Base-by-base conservation (phyloP, 805 yeast genomes). In the Candida vaughaniae region DNA sequence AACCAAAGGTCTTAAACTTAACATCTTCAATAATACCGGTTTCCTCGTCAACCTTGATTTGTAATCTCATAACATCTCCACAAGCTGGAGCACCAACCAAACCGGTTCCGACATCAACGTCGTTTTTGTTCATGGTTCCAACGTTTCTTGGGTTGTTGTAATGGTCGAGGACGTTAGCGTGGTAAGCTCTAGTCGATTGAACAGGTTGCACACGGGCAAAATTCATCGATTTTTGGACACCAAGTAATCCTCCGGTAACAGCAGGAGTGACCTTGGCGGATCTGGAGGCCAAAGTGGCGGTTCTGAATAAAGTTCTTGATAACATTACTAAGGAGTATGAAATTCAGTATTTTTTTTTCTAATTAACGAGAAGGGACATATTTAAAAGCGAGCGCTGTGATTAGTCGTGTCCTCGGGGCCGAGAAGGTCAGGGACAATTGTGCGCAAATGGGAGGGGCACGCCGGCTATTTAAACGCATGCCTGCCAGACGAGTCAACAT, bases 1-100 rank as follows among this genome's bases (percentile, higher is more conserved):
- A 93, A n/a, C 99, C 99, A 68, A 93, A 93, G 3, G 99, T 93
- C 77, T 93, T 93, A 69, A 93, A 93, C 64, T 89, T 91, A 45
- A 91, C 99, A 60, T 93, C 96, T 61, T 86, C 80, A 51, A 93
- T 93, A 36, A 86, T 73, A 1, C 99, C 99, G 16, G 95, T 80
- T 39, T 75, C 81, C 53, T 90, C 97, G 47, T 83, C 82, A 7
- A 93, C 99, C 60, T 90, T 80, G 55, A 93, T 93, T 63, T 93
- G 98, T 47, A 93, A 75, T 67, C 95, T 84, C 96, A 93, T 93
- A 30, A 93, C 99, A 69, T 93, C 99, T 38, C 99, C 99, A 69
- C 99, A 93, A 0, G 99, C 99, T 38, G 99, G 98, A 0, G 99
- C 98, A 39, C 99, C 99, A 11, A 93, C 99, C 30, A 93, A 74